Evolutionary conservation across 2,329 filamentous ascomycete species (phyloP), one percentile per base, ranked within the genome.

Genomic region (Xylariaceae sp.): DNA sequence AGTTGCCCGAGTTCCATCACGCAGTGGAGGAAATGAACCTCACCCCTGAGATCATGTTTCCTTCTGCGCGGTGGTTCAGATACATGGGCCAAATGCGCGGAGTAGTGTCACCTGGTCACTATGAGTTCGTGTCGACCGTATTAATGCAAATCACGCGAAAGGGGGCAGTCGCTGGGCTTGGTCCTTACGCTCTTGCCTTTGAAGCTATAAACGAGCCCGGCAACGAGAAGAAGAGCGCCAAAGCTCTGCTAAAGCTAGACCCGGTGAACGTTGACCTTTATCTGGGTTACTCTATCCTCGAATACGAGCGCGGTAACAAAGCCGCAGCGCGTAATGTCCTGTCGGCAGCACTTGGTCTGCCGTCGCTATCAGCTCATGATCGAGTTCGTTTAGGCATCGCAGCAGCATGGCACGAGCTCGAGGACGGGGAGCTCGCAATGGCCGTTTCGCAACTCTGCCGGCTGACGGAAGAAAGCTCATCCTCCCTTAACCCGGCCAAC

Each of bases 251-350:
- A n/a, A 90, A 85, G 55, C 71, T 70, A 33, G 74, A 77, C 39
- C 69, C 80, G 0, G 69, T 76, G 1, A 83, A 78, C 50, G 59
- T 85, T 3, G 66, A 70, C 11, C 66, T 96, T 0, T 96, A 94
- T 61, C 84, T 88, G 50, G 78, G 81, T 0, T 94, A 90, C 54
- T 86, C 83, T 0, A 63, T 87, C 11, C 76, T 88, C 3, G 86
- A 94, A 59, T 70, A 64, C 48, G 66, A 68, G 1, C 72, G 71
- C 19, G 76, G 71, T 0, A 81, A 83, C 16, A 50, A 56, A 2
- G 68, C 75, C 1, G 66, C 77, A 32, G 81, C 83, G 4, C 64
- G 70, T 15, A 78, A 76, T 36, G 79, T 92, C 0, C 74, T 90
- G 52, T 59, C 69, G 2, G 82, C 83, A 1, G 81, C 86, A 2